Evolutionary conservation across 139 green algal genomes (phyloP).

Genomic region (Closterium sp.): DNA sequence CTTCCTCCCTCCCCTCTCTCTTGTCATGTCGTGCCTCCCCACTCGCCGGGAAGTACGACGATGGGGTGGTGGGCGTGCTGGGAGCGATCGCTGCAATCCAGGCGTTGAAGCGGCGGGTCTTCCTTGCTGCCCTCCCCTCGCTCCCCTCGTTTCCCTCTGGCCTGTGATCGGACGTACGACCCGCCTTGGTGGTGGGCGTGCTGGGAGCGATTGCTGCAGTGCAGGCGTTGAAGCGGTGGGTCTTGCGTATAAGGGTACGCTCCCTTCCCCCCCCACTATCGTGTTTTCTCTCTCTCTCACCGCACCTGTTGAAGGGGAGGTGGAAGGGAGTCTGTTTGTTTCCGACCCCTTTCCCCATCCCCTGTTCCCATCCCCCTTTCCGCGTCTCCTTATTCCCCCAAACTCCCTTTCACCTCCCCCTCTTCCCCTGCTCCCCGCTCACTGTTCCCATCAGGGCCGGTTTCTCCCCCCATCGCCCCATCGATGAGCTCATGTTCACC

Average conservation of each 20-base stretch:
- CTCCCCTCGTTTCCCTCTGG: constrained; percentile 68
- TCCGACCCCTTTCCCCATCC: no score
- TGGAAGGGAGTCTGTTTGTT: no score
- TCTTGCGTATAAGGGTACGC: no score
- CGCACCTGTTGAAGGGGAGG: no score
- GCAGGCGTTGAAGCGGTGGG: constrained; percentile 72
- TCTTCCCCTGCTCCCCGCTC: no score
- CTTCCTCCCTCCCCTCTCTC: no score
- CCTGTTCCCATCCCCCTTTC: no score
- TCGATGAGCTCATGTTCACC: constrained; percentile 96
- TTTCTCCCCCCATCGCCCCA: constrained; percentile 67
- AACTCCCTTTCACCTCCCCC: no score
- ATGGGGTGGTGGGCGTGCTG: constrained; percentile 90
- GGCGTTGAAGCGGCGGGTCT: constrained; percentile 61
- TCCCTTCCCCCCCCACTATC: no score
- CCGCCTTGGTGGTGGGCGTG: constrained; percentile 91
- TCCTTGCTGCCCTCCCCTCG: neutral
- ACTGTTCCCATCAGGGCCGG: constrained; percentile 48
- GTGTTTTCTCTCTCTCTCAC: no score
- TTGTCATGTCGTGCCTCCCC: no score
- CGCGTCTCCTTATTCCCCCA: no score
- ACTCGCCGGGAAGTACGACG: constrained; percentile 85
- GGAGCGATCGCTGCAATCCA: constrained; percentile 83
- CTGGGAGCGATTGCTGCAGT: constrained; percentile 87
- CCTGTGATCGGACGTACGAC: constrained; percentile 89